Evolutionary conservation across 192 early-diverging fungal genomes (phyloP), one percentile per base, ranked within the genome.

Genomic region (Rhizoclosmatium sp.): DNA sequence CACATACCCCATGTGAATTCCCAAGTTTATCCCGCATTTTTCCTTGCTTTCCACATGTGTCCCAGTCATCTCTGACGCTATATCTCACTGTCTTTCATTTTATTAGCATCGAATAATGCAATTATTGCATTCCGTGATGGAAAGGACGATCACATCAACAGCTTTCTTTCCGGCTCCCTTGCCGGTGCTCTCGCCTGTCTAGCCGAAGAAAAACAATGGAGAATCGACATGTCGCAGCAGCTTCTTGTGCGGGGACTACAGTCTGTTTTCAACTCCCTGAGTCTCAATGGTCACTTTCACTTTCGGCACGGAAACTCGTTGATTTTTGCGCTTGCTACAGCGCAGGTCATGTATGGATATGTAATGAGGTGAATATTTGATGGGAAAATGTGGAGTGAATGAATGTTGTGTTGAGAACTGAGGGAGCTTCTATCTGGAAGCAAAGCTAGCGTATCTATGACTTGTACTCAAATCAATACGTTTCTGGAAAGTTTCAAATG

Each of bases 211-310:
- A 66, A 60, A 39, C 81, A 78, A 45, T 82, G 78, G 45, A 58
- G 88, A 14, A 69, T 84, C 46, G 75, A 72, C 14, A 80, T 89
- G 71, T 80, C 86, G 31, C 88, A 89, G 64, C 88, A 89, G 45
- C 47, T 79, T 7, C 23, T 54, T 7, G 69, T 72, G 14, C 48
- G 78, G 14, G 66, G 68, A 14, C 23, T 79, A 21, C 78, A 79
- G 47, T 67, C 69, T 44, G 71, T 68, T 2, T 86, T 87, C 51
- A 85, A 85, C 49, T 67, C 75, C 23, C 79, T 89, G 23, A 83
- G 86, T 51, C 31, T 64, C 16, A 76, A 84, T 31, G 73, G 83
- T 4, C 47, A 80, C 44, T 79, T 89, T 47, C 60, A 65, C 4
- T 84, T 89, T 31, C 81, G 79, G 7, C 81, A 86, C 47, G 88